Evolutionary conservation across 2,329 filamentous ascomycete genomes (phyloP).

Genomic region (Rutstroemia sp.): DNA sequence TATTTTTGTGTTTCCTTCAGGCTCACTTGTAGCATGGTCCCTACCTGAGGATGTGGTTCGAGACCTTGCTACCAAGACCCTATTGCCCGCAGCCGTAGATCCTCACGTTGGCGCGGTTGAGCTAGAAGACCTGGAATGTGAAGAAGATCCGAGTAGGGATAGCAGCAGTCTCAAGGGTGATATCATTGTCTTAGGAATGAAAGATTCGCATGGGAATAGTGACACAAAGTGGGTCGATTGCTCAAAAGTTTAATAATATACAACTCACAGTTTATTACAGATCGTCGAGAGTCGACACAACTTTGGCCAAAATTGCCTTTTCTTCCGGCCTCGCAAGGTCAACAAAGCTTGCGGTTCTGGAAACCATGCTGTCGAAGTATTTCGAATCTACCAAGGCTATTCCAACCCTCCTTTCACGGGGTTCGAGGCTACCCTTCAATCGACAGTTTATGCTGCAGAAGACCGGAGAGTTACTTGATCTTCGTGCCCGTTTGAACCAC

Average conservation of each 20-base stretch:
- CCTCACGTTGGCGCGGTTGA: slow-evolving; percentile 68
- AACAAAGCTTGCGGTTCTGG: slow-evolving; percentile 88
- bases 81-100: slow-evolving; percentile 69
- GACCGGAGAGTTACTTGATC: slow-evolving; percentile 82
- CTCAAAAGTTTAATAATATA: neutral
- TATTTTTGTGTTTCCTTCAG: slow-evolving; percentile 92
- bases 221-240: slow-evolving; percentile 14
- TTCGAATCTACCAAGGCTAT: slow-evolving; percentile 82
- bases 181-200: slow-evolving; percentile 81
- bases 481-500: slow-evolving; percentile 89
- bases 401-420: slow-evolving; percentile 66
- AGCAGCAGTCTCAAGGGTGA: slow-evolving; percentile 77
- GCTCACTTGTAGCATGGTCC: slow-evolving; percentile 89
- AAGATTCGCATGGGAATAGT: slow-evolving; percentile 41
- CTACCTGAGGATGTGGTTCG: slow-evolving; percentile 68
- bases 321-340: slow-evolving; percentile 87
- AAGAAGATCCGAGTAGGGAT: slow-evolving; percentile 65
- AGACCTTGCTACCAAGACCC: slow-evolving; percentile 60
- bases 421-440: slow-evolving; percentile 54
- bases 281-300: slow-evolving; percentile 41
- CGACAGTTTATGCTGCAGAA: slow-evolving; percentile 82
- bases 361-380: slow-evolving; percentile 74
- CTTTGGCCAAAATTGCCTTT: slow-evolving; percentile 91
- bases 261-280: slow-evolving; percentile 12
- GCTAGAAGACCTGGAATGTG: slow-evolving; percentile 83